These are phyloP conservation scores for Nitzschia inconspicua DNA, from an alignment of 108 stramenopile species.

Conservation along the genomic window DNA sequence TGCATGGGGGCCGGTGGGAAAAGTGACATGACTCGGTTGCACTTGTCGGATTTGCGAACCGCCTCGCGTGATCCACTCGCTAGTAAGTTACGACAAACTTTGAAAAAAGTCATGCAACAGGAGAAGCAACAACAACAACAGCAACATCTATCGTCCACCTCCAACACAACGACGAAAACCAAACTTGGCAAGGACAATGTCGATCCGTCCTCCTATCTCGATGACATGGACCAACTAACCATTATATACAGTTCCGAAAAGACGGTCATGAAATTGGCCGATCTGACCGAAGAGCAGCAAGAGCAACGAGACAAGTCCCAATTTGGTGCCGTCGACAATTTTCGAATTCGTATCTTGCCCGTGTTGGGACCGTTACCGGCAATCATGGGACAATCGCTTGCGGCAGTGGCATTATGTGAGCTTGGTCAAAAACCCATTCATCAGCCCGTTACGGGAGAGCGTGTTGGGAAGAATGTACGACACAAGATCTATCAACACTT, in stretches of 20 bases:
- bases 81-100: conserved; percentile 73
- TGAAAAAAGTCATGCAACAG: conserved; percentile 61
- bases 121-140: not conserved
- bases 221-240: conserved; percentile 63
- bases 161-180: not conserved
- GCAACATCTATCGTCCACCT: not conserved
- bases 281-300: conserved; percentile 89
- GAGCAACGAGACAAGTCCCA: conserved; percentile 57
- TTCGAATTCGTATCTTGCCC: conserved; percentile 95
- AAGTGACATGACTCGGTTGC: conserved; percentile 91
- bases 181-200: conserved; percentile 7
- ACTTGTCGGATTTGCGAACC: conserved; percentile 83
- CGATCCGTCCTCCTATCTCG: conserved; percentile 46
- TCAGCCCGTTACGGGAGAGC: conserved; percentile 67
- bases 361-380: conserved; percentile 96
- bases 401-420: conserved; percentile 86
- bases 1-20: conserved; percentile 98
- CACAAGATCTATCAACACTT: conserved; percentile 66
- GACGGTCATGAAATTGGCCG: conserved; percentile 81
- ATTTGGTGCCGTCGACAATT: conserved; percentile 93
- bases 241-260: conserved; percentile 93
- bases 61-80: conserved; percentile 90
- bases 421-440: conserved; percentile 88
- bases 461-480: conserved; percentile 77
- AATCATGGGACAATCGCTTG: conserved; percentile 92